Evolutionary conservation across 2,329 filamentous ascomycete species (phyloP), one percentile per base, ranked within the genome.

Genomic region (Monilinia laxa): DNA sequence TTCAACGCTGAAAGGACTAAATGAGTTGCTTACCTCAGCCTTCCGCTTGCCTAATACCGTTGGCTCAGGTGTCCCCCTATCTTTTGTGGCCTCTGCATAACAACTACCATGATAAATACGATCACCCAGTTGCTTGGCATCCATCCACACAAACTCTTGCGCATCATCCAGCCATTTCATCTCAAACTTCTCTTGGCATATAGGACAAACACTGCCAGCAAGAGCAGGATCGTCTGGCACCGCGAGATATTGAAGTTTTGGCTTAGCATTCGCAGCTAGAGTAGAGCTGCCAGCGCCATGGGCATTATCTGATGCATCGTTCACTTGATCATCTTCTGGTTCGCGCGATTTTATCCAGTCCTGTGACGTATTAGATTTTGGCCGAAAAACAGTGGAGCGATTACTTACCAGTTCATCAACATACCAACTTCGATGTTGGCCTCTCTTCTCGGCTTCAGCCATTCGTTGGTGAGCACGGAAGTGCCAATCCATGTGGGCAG

Each of bases 141-240:
- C 94, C 77, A 92, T 89, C 91, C 95, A 98, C 52, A 99, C 94
- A 85, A 93, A 98, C 75, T 99, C 94, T 78, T 98, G 93, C 23
- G 90, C 91, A 70, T 96, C 92, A 73, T 96, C 92, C 9, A 94
- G 88, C 90, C 93, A 98, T 71, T 90, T 90, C 71, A 91, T 92
- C 79, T 96, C 90, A 73, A 99, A 98, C 71, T 90, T 90, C 76
- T 99, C 95, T 77, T 97, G 93, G 77, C 95, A 98, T 72, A 99
- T 96, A 2, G 93, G 92, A 75, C 95, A 99, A 1, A 90, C 85
- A 20, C 87, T 90, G 75, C 92, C 93, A 67, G 89, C 86, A 35
- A 90, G 83, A 35, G 86, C 84, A 23, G 87, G 85, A 71, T 94
- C 90, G 62, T 93, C 90, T 0, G 94, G 95, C 1, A 95, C 93